Percentiles rank a stretch among this genome's conserved stretches.
phyloP scores from a whole-genome alignment of 257 asterid genomes.

The Solanum rostratum region DNA sequence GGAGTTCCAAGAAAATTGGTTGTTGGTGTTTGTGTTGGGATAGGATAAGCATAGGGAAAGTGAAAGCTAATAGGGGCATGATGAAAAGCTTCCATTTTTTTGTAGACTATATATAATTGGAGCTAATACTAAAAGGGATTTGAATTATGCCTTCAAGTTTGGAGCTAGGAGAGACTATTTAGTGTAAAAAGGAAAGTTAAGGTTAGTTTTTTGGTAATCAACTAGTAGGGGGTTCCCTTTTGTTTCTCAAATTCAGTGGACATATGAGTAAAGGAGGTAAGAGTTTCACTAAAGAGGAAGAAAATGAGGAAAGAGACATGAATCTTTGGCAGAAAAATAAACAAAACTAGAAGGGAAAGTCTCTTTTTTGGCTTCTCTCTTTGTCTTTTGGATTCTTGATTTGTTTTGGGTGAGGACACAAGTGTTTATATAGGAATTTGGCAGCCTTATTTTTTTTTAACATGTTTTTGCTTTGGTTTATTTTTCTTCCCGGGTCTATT shows the following conservation, averaged over 20 bases:
- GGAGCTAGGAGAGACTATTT: neutral
- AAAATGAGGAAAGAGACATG: neutral
- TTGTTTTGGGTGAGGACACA: slow-evolving; percentile 9
- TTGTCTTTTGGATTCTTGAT: slow-evolving; percentile 6
- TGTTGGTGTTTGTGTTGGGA: slow-evolving; percentile 6
- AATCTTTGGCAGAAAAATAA: neutral
- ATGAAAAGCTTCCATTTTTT: slow-evolving; percentile 58
- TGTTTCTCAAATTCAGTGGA: slow-evolving; percentile 33
- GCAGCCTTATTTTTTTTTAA: slow-evolving; percentile 2
- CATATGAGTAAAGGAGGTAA: neutral
- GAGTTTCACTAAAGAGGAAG: neutral
- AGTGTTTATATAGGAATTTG: slow-evolving; percentile 28
- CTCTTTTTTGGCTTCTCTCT: slow-evolving; percentile 4
- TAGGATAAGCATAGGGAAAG: slow-evolving; percentile 30
- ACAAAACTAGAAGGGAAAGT: neutral
- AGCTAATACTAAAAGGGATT: neutral
- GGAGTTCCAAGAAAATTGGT: slow-evolving; percentile 4
- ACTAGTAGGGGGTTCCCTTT: neutral
- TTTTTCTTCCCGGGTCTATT: too few relatives aligned
- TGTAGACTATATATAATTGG: neutral
- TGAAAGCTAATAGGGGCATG: slow-evolving; percentile 27
- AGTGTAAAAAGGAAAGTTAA: slow-evolving; percentile 9
- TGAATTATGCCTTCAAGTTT: neutral
- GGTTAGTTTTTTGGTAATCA: slow-evolving; percentile 7
- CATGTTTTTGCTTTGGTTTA: too few relatives aligned